Evolutionary conservation across 352 stramenopile genomes (phyloP).

Genomic region (Pythium phragmiticola): DNA sequence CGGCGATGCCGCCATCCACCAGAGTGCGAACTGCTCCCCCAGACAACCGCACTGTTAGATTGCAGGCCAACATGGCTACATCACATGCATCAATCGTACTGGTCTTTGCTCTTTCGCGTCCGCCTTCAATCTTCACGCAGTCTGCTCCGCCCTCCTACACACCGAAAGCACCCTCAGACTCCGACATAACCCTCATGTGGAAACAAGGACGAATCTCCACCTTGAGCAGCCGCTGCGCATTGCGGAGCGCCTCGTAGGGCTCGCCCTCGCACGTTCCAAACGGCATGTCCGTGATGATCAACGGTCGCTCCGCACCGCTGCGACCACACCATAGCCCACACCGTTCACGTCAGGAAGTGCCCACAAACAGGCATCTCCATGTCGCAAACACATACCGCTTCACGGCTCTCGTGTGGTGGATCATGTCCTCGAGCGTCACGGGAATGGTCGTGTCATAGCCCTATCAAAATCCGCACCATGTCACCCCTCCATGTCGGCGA

Average conservation of each 20-base stretch:
- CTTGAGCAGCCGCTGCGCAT: constrained; percentile 94
- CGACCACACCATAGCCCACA: background rate
- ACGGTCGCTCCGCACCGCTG: constrained; percentile 74
- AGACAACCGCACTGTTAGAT: background rate
- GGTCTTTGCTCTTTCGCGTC: constrained; percentile 73
- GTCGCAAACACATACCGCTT: constrained; percentile 56
- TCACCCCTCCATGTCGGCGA: constrained; percentile 1
- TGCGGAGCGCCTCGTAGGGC: constrained; percentile 91
- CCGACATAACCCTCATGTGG: background rate
- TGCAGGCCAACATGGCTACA: background rate
- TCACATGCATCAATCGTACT: constrained; percentile 33
- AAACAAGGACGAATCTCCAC: constrained; percentile 26
- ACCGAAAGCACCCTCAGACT: background rate
- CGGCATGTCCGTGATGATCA: constrained; percentile 98
- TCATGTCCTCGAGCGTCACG: constrained; percentile 98
- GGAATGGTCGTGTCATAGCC: constrained; percentile 89
- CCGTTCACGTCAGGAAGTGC: background rate
- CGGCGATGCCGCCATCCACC: constrained; percentile 89
- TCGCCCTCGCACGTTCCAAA: constrained; percentile 96
- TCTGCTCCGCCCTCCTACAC: constrained; percentile 95
- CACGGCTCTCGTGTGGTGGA: constrained; percentile 97
- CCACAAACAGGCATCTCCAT: background rate
- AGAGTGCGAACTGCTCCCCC: constrained; percentile 55
- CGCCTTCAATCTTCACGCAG: constrained; percentile 98
- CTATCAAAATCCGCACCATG: constrained; percentile 32